Evolutionary conservation across 345 rosid genomes (phyloP).

Genomic region (Lumnitzera littorea): DNA sequence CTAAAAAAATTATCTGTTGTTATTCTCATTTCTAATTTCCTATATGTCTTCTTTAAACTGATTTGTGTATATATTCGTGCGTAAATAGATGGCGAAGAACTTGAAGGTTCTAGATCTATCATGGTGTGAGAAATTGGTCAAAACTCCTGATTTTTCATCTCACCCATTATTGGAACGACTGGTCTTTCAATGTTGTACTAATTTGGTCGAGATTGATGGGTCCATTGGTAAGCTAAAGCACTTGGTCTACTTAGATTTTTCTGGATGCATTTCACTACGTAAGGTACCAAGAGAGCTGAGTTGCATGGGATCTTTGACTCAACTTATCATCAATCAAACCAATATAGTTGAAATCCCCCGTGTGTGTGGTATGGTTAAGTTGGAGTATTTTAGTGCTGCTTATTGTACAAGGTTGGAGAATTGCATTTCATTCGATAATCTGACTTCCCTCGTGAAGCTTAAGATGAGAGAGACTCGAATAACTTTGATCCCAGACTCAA

Average conservation of each 20-base stretch:
- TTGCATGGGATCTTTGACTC: neutral
- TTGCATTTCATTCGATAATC: neutral
- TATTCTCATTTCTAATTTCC: neutral
- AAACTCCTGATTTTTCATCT: neutral
- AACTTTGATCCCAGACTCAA: no score
- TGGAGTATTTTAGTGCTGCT: neutral
- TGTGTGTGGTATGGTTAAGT: neutral
- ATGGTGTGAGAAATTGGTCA: neutral
- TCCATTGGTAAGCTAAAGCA: neutral
- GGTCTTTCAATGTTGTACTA: neutral
- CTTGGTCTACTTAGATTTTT: neutral
- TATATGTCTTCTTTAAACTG: no score
- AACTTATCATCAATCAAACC: neutral
- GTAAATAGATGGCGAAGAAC: neutral
- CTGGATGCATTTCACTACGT: neutral
- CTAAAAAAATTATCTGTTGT: neutral
- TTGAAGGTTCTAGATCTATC: conserved; percentile 1
- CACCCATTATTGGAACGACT: neutral
- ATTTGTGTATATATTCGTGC: neutral
- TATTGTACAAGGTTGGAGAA: neutral
- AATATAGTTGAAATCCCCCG: neutral
- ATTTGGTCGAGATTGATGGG: neutral
- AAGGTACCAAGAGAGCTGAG: neutral
- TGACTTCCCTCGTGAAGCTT: neutral
- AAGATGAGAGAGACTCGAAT: accelerated